Conservation (phyloP, 2,329 filamentous ascomycete genomes). For the Geosmithia morbida region DNA sequence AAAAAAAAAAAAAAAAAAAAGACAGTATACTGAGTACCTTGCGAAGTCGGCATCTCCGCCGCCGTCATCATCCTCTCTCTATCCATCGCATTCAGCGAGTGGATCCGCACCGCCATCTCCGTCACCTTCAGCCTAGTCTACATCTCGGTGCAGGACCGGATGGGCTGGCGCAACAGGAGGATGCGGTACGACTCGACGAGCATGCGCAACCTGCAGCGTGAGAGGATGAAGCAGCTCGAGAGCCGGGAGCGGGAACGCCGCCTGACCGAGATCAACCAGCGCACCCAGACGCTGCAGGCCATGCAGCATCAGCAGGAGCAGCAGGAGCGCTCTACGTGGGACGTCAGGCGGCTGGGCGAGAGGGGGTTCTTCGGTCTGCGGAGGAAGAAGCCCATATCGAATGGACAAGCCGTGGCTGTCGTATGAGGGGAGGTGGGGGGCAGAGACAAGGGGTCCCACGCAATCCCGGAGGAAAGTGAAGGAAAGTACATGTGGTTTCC, state of each 20-base stretch:
- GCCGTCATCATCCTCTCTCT: slow-evolving; percentile 7
- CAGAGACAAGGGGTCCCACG: too few relatives aligned
- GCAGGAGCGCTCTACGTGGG: slow-evolving; percentile 2
- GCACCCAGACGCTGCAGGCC: not conserved
- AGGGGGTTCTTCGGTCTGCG: not conserved
- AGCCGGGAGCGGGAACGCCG: slow-evolving; percentile 4
- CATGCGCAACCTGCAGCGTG: slow-evolving; percentile 4
- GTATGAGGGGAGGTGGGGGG: not conserved
- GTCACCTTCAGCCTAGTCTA: slow-evolving; percentile 4
- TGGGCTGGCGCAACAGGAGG: slow-evolving; percentile 5
- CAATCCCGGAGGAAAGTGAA: too few relatives aligned
- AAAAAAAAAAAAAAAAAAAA: too few relatives aligned
- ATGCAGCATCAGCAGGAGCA: not conserved
- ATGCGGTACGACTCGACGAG: slow-evolving; percentile 4
- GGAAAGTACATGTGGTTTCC: too few relatives aligned
- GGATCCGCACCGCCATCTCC: slow-evolving; percentile 6
- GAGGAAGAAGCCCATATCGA: not conserved
- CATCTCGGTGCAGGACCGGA: slow-evolving; percentile 3
- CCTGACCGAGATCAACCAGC: slow-evolving; percentile 7
- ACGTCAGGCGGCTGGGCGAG: slow-evolving; percentile 1
- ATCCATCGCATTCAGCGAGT: slow-evolving; percentile 8
- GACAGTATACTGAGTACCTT: too few relatives aligned
- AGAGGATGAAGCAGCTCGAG: slow-evolving; percentile 5
- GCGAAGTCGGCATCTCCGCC: slow-evolving; percentile 6
- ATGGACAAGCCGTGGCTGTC: not conserved